These are phyloP conservation scores for Talaromyces islandicus DNA, from an alignment of 2,329 filamentous ascomycete species.

Conservation along the genomic window DNA sequence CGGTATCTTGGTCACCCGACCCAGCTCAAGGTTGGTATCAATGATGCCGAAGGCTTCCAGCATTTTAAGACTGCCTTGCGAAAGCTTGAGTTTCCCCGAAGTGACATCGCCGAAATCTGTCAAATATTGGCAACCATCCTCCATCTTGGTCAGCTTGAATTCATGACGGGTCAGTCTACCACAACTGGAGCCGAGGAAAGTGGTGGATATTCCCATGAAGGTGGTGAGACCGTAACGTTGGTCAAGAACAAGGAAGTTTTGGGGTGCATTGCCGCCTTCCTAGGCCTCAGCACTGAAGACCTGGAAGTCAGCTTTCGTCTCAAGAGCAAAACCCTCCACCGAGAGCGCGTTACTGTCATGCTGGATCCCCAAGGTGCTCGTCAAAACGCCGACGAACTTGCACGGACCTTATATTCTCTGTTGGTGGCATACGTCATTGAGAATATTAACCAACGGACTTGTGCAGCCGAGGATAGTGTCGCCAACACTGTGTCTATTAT, in stretches of 20 bases:
- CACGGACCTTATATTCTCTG: slow-evolving; percentile 86
- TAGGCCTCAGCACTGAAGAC: slow-evolving; percentile 74
- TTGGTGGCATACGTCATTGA: slow-evolving; percentile 93
- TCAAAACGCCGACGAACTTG: slow-evolving; percentile 87
- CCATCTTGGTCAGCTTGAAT: slow-evolving; percentile 97
- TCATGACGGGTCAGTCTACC: slow-evolving; percentile 74
- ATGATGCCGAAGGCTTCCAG: slow-evolving; percentile 91
- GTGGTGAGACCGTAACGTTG: slow-evolving; percentile 74
- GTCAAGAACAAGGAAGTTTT: slow-evolving; percentile 93
- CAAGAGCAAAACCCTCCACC: slow-evolving; percentile 93
- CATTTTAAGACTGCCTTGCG: slow-evolving; percentile 94
- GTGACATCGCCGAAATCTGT: slow-evolving; percentile 94
- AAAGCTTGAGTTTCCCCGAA: slow-evolving; percentile 87
- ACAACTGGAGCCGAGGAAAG: slow-evolving; percentile 79
- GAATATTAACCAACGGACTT: slow-evolving; percentile 81
- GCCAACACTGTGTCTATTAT: slow-evolving; percentile 92
- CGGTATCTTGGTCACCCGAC: slow-evolving; percentile 94
- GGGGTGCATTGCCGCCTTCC: slow-evolving; percentile 81
- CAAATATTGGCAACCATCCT: slow-evolving; percentile 89
- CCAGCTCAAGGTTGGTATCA: slow-evolving; percentile 93
- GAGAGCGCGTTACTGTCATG: slow-evolving; percentile 98
- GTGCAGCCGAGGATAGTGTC: slow-evolving; percentile 79
- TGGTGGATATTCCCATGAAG: slow-evolving; percentile 93
- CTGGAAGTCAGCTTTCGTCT: slow-evolving; percentile 86
- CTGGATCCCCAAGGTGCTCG: slow-evolving; percentile 86